These are phyloP conservation scores for Ceratobasidium sp. DNA, from an alignment of 1,284 basidiomycete species.

Conservation along the genomic window DNA sequence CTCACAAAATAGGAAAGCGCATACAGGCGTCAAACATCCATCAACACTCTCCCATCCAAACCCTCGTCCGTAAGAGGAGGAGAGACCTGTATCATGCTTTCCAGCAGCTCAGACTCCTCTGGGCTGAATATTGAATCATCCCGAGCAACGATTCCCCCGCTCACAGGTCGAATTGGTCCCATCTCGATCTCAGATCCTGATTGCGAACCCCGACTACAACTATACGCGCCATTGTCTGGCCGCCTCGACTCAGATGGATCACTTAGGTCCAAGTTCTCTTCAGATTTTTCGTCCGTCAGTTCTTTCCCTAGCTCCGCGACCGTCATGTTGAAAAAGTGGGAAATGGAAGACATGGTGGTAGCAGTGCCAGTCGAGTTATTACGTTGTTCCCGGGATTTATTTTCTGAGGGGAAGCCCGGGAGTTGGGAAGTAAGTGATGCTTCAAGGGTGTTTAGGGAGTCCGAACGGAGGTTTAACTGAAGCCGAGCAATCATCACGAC, in stretches of 20 bases:
- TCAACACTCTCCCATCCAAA: not conserved
- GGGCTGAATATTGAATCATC: not conserved
- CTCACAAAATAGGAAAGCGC: not conserved
- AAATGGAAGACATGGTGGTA: constrained; percentile 15
- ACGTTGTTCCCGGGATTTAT: not conserved
- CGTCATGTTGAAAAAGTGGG: constrained; percentile 21
- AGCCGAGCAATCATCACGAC: constrained; percentile 42
- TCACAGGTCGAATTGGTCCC: constrained; percentile 20
- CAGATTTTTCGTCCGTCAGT: not conserved
- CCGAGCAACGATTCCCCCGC: not conserved
- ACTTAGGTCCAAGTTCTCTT: not conserved
- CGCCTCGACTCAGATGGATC: no score
- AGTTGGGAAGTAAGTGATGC: not conserved
- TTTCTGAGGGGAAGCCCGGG: not conserved
- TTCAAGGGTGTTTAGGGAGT: constrained; percentile 5
- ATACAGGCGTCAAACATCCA: not conserved
- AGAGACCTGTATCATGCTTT: not conserved
- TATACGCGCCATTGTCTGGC: no score
- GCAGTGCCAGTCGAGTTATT: not conserved
- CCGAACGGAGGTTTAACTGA: constrained; percentile 41
- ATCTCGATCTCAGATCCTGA: constrained; percentile 21
- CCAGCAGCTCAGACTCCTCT: constrained; percentile 5
- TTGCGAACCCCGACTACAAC: not conserved
- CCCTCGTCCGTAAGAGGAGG: not conserved
- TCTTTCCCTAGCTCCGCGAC: constrained; percentile 33